Conservation (phyloP, 1,284 basidiomycete genomes). For the Phylloboletellus chloephorus region DNA sequence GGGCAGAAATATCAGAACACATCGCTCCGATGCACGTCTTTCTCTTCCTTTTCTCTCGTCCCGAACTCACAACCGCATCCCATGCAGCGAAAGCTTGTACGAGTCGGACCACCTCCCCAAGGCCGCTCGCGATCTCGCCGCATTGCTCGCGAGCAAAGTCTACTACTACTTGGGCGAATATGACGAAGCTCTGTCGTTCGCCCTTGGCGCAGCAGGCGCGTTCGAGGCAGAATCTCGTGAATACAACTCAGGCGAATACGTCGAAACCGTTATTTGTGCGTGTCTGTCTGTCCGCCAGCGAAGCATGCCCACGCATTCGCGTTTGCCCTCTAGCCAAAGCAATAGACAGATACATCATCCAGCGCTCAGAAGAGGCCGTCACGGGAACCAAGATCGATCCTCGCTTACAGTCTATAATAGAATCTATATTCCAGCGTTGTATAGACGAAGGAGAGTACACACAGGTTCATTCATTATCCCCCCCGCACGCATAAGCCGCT, state of each 20-base stretch:
- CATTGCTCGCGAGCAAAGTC: conserved; percentile 89
- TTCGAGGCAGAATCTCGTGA: conserved; percentile 72
- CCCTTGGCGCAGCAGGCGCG: conserved; percentile 80
- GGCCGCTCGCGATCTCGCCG: conserved; percentile 73
- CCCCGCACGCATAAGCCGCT: neutral
- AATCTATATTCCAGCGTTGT: conserved; percentile 80
- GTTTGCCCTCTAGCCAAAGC: conserved; percentile 66
- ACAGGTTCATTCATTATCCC: conserved; percentile 52
- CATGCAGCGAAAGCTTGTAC: conserved; percentile 77
- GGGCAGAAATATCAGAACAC: conserved; percentile 96
- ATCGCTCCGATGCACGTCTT: conserved; percentile 77
- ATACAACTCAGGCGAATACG: conserved; percentile 74
- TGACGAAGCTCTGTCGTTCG: conserved; percentile 90
- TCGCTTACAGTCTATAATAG: conserved; percentile 77
- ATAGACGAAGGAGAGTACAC: conserved; percentile 84
- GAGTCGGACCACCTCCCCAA: conserved; percentile 74
- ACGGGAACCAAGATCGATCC: conserved; percentile 63
- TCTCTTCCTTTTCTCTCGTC: conserved; percentile 6
- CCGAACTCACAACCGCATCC: conserved; percentile 14
- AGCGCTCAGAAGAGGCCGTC: conserved; percentile 46
- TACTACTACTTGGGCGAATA: conserved; percentile 94
- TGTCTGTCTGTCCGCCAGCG: conserved; percentile 18
- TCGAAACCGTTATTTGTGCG: conserved; percentile 90
- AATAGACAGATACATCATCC: conserved; percentile 83
- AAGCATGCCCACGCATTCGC: conserved; percentile 5